Evolutionary conservation across 169 alveolate genomes (phyloP).

Genomic region (Plasmodium gonderi): DNA sequence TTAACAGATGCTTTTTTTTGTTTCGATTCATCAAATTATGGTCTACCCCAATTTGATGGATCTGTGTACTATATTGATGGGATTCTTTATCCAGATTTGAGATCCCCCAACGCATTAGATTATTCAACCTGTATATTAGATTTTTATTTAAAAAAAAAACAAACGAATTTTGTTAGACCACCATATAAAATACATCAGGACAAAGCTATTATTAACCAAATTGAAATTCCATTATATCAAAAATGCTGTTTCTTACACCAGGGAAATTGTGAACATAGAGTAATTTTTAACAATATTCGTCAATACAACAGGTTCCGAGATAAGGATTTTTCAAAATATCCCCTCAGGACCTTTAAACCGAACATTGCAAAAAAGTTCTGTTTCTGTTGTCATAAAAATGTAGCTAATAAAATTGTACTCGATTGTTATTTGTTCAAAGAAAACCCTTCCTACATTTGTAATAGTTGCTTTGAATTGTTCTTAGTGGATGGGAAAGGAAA

Average conservation of each 20-base stretch:
- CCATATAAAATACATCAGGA: conserved; percentile 78
- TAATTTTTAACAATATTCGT: conserved; percentile 83
- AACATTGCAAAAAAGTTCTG: conserved; percentile 79
- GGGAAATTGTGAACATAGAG: conserved; percentile 90
- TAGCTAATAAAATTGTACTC: conserved; percentile 79
- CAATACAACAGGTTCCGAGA: conserved; percentile 48
- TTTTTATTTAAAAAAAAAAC: conserved; percentile 31
- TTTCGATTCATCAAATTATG: conserved; percentile 78
- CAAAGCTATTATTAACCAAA: conserved; percentile 77
- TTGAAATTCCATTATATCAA: conserved; percentile 82
- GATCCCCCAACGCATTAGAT: conserved; percentile 79
- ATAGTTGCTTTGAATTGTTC: conserved; percentile 81
- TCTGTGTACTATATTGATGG: conserved; percentile 88
- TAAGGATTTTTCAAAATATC: conserved; percentile 80
- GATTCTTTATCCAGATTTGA: conserved; percentile 83
- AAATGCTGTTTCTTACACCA: conserved; percentile 86
- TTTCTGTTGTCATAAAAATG: conserved; percentile 82
- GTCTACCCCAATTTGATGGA: conserved; percentile 78
- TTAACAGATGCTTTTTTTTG: conserved; percentile 85
- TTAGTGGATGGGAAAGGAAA: conserved; percentile 63
- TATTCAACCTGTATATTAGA: conserved; percentile 49
- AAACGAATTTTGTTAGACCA: conserved; percentile 75
- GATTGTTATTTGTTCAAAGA: conserved; percentile 84
- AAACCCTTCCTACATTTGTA: conserved; percentile 85
- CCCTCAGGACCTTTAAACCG: conserved; percentile 84